These are phyloP conservation scores for Hypericum perforatum DNA, from an alignment of 345 rosid species.

Conservation along the genomic window DNA sequence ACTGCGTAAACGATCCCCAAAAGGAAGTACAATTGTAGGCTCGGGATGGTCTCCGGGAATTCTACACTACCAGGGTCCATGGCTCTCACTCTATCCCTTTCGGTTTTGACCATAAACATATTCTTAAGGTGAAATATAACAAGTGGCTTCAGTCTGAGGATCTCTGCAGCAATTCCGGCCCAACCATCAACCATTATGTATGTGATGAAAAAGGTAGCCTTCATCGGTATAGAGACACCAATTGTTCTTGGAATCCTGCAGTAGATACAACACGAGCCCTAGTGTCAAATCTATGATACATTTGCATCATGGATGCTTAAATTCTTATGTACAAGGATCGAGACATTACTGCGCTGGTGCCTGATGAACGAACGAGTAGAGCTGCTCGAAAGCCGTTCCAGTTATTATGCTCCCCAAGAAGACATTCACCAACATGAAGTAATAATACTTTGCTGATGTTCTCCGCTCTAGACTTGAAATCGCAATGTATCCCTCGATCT, in stretches of 20 bases:
- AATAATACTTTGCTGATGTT: constrained; percentile 83
- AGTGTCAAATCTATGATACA: no score
- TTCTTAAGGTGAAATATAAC: constrained; percentile 89
- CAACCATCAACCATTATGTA: constrained; percentile 96
- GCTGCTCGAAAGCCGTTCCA: constrained; percentile 91
- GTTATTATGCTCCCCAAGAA: constrained; percentile 91
- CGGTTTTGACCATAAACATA: constrained; percentile 85
- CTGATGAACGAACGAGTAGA: constrained; percentile 77
- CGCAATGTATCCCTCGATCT: constrained; percentile 85
- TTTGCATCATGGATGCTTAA: no score
- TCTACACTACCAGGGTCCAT: constrained; percentile 85
- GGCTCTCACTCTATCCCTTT: constrained; percentile 66
- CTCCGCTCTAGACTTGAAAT: constrained; percentile 68
- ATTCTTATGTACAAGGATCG: constrained; percentile 2
- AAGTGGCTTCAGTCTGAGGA: constrained; percentile 71
- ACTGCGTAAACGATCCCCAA: constrained; percentile 90
- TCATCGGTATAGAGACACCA: constrained; percentile 97
- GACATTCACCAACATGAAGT: constrained; percentile 93
- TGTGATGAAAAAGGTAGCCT: constrained; percentile 93
- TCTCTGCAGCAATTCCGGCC: constrained; percentile 98
- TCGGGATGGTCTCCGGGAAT: constrained; percentile 77
- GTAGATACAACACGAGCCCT: not conserved
- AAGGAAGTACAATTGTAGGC: constrained; percentile 86
- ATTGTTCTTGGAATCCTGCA: constrained; percentile 91
- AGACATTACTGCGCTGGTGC: constrained; percentile 73